phyloP scores from a whole-genome alignment of 129 eudicot genomes.

The Centaurea solstitialis region DNA sequence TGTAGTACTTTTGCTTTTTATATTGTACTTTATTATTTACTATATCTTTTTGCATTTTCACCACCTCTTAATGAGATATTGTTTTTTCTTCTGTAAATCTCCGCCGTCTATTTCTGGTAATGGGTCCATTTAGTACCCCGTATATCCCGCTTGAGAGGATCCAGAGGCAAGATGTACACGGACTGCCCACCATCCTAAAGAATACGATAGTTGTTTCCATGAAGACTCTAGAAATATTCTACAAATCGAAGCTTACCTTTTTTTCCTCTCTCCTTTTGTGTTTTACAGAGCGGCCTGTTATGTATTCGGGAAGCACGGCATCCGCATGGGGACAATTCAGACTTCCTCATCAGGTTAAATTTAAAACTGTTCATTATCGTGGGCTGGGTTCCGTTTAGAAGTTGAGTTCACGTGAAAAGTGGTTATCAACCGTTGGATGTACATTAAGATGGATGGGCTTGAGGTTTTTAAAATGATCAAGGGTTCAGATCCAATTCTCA shows the following conservation, averaged over 20 bases:
- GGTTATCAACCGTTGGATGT: too few species aligned
- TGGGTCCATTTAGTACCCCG: neutral
- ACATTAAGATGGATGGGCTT: too few species aligned
- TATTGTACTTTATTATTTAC: too few species aligned
- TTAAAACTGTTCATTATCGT: neutral
- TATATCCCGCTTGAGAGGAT: neutral
- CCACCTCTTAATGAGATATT: neutral
- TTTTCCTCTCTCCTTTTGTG: neutral
- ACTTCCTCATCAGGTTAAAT: constrained; percentile 83
- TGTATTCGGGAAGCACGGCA: constrained; percentile 65
- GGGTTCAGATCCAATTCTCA: too few species aligned
- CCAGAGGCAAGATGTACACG: neutral
- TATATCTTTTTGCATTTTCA: neutral
- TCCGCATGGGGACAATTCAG: constrained; percentile 78
- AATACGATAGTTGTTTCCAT: neutral
- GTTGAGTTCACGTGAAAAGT: too few species aligned
- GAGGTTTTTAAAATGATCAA: too few species aligned
- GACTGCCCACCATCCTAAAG: neutral
- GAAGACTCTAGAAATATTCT: neutral
- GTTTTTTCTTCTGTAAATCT: neutral
- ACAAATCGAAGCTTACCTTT: neutral
- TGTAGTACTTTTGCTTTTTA: too few species aligned
- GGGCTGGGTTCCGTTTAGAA: too few species aligned
- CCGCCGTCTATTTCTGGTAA: neutral
- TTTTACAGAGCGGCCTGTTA: constrained; percentile 70